Percentiles rank a stretch among this genome's conserved stretches.
Conservation (phyloP, 257 asterid genomes). For the Dorcoceras hygrometricum region DNA sequence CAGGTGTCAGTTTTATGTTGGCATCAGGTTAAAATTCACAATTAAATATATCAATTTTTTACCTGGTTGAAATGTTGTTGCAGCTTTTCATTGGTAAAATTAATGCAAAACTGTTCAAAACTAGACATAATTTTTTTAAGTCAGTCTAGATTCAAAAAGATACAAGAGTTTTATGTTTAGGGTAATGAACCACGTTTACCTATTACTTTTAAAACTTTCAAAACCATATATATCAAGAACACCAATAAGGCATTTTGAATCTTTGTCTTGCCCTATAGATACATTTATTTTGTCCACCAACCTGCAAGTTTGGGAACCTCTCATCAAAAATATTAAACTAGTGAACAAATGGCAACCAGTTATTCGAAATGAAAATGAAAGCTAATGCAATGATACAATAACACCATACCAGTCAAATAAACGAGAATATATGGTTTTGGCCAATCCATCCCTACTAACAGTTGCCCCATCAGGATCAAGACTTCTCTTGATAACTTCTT, state of each 20-base stretch:
- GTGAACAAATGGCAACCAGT: conserved; percentile 9
- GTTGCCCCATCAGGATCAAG: conserved; percentile 86
- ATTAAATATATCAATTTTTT: conserved; percentile 25
- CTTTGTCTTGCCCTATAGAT: conserved; percentile 92
- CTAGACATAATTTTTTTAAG: conserved; percentile 36
- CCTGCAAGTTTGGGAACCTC: conserved; percentile 45
- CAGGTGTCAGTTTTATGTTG: conserved; percentile 26
- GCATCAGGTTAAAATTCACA: conserved; percentile 14
- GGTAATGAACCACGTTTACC: conserved; percentile 44
- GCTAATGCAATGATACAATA: conserved; percentile 14
- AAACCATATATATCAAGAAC: conserved; percentile 98
- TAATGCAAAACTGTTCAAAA: conserved; percentile 96
- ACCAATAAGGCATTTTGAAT: conserved; percentile 77
- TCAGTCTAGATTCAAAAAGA: conserved; percentile 24
- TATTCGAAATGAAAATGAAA: conserved; percentile 19
- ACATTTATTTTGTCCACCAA: conserved; percentile 87
- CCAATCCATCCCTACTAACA: conserved; percentile 90
- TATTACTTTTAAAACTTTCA: conserved; percentile 87
- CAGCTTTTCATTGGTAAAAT: conserved; percentile 94
- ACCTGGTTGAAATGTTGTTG: conserved; percentile 99
- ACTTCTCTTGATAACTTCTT: conserved; percentile 98
- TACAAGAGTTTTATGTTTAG: conserved; percentile 11
- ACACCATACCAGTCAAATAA: conserved; percentile 80
- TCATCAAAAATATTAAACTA: conserved; percentile 25
- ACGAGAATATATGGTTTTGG: conserved; percentile 85